Evolutionary conservation across 73 alveolate species (phyloP).

Genomic region (Urostyla sp.): DNA sequence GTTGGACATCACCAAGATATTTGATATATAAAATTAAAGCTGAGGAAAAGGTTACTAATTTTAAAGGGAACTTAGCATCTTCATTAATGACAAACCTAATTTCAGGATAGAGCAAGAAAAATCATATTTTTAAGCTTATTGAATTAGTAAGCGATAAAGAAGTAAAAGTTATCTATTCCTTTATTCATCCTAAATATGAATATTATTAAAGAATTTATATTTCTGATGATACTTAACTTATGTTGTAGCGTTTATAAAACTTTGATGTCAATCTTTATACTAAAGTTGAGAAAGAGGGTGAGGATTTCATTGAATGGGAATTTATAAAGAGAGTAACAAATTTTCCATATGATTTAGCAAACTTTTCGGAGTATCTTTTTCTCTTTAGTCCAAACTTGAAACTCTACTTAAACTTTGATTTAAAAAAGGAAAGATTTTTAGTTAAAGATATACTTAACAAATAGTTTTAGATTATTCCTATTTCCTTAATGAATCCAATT

Average conservation of each 20-base stretch:
- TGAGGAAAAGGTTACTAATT: no score
- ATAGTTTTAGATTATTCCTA: not conserved
- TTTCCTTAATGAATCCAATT: not conserved
- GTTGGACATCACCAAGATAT: slow-evolving; percentile 35
- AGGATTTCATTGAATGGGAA: not conserved
- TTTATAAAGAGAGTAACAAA: slow-evolving; percentile 19
- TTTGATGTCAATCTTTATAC: slow-evolving; percentile 14
- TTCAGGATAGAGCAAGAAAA: not conserved
- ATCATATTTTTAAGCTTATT: slow-evolving; percentile 6
- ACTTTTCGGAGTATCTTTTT: slow-evolving; percentile 16
- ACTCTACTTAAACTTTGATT: slow-evolving; percentile 25
- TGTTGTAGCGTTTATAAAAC: slow-evolving; percentile 23
- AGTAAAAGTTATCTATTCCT: not conserved
- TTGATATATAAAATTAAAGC: not conserved
- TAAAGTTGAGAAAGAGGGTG: not conserved
- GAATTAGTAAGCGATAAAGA: slow-evolving; percentile 2
- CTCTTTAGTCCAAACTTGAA: slow-evolving; percentile 14
- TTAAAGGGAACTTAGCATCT: no score
- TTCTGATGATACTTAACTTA: slow-evolving; percentile 9
- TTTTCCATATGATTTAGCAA: slow-evolving; percentile 41
- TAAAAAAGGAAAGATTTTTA: not conserved
- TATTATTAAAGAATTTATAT: slow-evolving; percentile 18
- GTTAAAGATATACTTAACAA: not conserved
- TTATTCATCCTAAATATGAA: slow-evolving; percentile 24
- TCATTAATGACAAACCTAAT: no score